Percentiles rank a stretch among this genome's conserved stretches.
Evolutionary conservation across 176 grass and related monocot genomes (phyloP).

Genomic region (Cenchrus fungigraminus): DNA sequence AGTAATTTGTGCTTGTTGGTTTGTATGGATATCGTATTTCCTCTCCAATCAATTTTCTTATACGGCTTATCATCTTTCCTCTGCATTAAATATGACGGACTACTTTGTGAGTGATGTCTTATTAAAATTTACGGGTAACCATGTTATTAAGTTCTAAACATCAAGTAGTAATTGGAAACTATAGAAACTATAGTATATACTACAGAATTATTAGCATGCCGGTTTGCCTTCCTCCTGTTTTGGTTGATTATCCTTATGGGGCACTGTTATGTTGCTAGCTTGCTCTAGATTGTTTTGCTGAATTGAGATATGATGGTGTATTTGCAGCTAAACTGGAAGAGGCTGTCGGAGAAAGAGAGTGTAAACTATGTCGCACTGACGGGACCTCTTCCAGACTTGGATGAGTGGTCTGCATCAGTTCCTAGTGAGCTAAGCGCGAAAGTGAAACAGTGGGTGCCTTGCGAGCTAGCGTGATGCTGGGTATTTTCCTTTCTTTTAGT

Average conservation of each 20-base stretch:
- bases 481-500: slow-evolving; percentile 25
- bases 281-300: slow-evolving; percentile 3
- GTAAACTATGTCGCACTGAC: slow-evolving; percentile 86
- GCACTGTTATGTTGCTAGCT: neutral
- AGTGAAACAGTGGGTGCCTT: slow-evolving; percentile 73
- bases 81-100: neutral
- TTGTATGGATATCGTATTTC: neutral
- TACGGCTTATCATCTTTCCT: neutral
- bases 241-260: neutral
- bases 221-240: neutral
- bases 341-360: slow-evolving; percentile 68
- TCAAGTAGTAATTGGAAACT: neutral
- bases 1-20: neutral
- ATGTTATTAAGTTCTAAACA: neutral
- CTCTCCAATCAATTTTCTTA: neutral
- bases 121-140: neutral
- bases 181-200: neutral
- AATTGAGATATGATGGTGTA: slow-evolving; percentile 5
- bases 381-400: slow-evolving; percentile 80
- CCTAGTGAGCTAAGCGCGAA: slow-evolving; percentile 68
- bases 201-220: neutral
- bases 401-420: slow-evolving; percentile 68
- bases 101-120: neutral
- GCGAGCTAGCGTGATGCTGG: slow-evolving; percentile 42
- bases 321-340: slow-evolving; percentile 84